A percentile compares a stretch with the other conserved stretches of the same genome.
phyloP scores from a whole-genome alignment of 2,329 filamentous ascomycete genomes.

The Penicillium sp. region DNA sequence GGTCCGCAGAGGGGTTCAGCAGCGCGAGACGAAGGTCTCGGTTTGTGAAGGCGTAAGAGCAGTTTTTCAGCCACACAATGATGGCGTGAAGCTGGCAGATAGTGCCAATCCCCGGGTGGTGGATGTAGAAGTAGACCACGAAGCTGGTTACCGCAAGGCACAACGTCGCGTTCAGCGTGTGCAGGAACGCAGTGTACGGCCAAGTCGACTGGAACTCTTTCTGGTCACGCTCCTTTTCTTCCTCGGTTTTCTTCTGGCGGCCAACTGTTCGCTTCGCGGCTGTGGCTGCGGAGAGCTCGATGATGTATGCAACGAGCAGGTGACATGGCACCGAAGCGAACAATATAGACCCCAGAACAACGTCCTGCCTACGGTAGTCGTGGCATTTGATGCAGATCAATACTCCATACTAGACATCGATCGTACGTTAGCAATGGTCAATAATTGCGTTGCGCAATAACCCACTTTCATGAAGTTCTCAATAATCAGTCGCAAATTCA shows the following conservation, averaged over 20 bases:
- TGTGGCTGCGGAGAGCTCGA: slow-evolving; percentile 79
- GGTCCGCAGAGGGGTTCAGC: slow-evolving; percentile 71
- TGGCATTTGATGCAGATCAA: slow-evolving; percentile 90
- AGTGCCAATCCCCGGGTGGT: slow-evolving; percentile 92
- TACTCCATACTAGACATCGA: slow-evolving; percentile 75
- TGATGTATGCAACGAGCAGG: slow-evolving; percentile 83
- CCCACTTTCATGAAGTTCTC: slow-evolving; percentile 91
- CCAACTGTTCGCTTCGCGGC: slow-evolving; percentile 71
- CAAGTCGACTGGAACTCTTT: slow-evolving; percentile 72
- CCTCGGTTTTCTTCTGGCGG: slow-evolving; percentile 57
- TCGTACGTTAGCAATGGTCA: neutral
- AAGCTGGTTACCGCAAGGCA: slow-evolving; percentile 79
- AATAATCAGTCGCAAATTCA: slow-evolving; percentile 90
- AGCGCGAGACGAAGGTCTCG: slow-evolving; percentile 90
- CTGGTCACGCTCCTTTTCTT: slow-evolving; percentile 60
- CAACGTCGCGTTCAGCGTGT: slow-evolving; percentile 79
- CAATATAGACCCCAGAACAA: slow-evolving; percentile 72
- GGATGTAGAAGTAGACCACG: slow-evolving; percentile 85
- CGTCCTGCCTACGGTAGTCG: slow-evolving; percentile 77
- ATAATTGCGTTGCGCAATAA: neutral
- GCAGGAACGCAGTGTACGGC: slow-evolving; percentile 76
- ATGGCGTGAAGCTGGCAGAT: slow-evolving; percentile 88
- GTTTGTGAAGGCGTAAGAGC: slow-evolving; percentile 95
- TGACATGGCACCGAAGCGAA: slow-evolving; percentile 90
- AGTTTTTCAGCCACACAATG: slow-evolving; percentile 93